A percentile compares a stretch with the other conserved stretches of the same genome.
phyloP scores from a whole-genome alignment of 306 rosid species.

The Gastrolobium villosum region DNA sequence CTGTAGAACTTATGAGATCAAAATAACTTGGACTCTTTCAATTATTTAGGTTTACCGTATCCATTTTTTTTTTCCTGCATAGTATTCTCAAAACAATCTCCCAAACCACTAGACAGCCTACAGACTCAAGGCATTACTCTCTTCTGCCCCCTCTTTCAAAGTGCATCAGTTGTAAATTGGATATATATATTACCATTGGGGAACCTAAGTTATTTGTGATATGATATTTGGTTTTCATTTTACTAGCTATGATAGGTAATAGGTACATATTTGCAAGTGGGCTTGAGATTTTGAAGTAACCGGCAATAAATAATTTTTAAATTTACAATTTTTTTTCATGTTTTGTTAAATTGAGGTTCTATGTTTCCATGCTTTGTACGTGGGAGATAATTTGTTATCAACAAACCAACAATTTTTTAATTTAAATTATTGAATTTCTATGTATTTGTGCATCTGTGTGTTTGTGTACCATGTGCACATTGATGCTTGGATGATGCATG shows the following conservation, averaged over 20 bases:
- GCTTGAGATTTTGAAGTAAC: neutral
- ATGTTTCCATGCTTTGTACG: slow-evolving; percentile 15
- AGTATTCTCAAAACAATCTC: neutral
- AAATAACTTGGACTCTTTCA: slow-evolving; percentile 1
- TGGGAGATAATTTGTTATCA: neutral
- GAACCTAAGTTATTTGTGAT: slow-evolving; percentile 22
- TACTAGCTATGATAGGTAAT: slow-evolving; percentile 6
- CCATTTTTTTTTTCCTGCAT: neutral
- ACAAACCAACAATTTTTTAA: neutral
- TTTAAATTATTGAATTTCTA: neutral
- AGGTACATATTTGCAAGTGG: slow-evolving; percentile 5
- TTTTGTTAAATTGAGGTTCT: slow-evolving; percentile 28
- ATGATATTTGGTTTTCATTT: slow-evolving; percentile 7
- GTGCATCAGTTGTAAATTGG: slow-evolving; percentile 5
- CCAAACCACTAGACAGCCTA: neutral
- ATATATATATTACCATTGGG: slow-evolving; percentile 6
- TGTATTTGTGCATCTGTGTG: neutral
- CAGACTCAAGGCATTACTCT: neutral
- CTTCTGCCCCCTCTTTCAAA: neutral
- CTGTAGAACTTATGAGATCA: slow-evolving; percentile 28
- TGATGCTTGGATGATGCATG: slow-evolving; percentile 6
- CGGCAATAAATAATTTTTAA: slow-evolving; percentile 1
- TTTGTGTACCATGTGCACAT: neutral
- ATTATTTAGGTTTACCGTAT: neutral
- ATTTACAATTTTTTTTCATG: neutral